Base-by-base conservation (phyloP, 805 yeast genomes). In the Cyberlindnera bimundalis region DNA sequence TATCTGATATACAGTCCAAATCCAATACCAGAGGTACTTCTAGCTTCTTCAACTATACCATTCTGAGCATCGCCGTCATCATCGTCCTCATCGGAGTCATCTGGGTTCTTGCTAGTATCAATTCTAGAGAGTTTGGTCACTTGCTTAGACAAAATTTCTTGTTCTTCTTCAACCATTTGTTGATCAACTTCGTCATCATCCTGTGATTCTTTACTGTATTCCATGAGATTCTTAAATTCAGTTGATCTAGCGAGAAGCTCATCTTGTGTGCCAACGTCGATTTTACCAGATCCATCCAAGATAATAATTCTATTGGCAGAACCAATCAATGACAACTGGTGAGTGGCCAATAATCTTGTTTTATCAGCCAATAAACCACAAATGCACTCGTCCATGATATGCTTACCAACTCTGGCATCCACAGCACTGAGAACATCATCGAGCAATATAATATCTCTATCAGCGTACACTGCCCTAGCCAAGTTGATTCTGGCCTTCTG, bases 401-500 rank as follows among this genome's bases (percentile, higher is more conserved):
- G 88, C 42, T 75, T 76, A n/a, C 93, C 95, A 33, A 85, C 95
- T 53, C 85, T 79, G 24, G 91, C 88, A 61, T 86, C 95, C 7
- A 86, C 95, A 5, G 95, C 95, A 64, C 86, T 78, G 42, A 86
- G 68, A 13, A 85, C 88, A 58, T 86, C 95, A 57, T 86, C 95
- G 38, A 86, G 62, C 37, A 86, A 61, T 29, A 81, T 71, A 18
- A 84, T 79, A 53, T 83, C 88, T 15, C 74, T 73, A 20, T 78
- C 70, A 12, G 81, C 76, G 55, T 86, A 86, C 2, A 84, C 87
- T 2, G 91, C 83, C 57, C 95, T 72, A 4, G 95, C 95, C 45
- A 86, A 64, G 55, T 78, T 77, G 39, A 86, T 74, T 59, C 95
- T 74, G 0, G 95, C 91, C 66, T 86, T 86, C 59, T 86, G 95